These are phyloP conservation scores for Venturia aucupariae DNA, from an alignment of 2,329 filamentous ascomycete genomes.

Conservation along the genomic window DNA sequence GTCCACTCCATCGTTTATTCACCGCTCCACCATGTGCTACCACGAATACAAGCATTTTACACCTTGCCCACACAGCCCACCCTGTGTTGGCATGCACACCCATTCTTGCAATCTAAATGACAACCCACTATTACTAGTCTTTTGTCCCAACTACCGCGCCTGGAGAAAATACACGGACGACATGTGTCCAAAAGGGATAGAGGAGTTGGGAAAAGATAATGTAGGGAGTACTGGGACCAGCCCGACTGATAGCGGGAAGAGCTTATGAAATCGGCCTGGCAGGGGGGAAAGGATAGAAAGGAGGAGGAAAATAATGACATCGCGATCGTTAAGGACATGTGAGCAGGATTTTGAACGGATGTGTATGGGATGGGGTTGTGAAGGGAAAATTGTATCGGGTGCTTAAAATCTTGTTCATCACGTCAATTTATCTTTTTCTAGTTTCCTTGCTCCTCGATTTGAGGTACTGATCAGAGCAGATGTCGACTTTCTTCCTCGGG, in stretches of 20 bases:
- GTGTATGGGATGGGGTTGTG: neutral
- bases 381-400: neutral
- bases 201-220: neutral
- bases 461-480: neutral
- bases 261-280: neutral
- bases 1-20: neutral
- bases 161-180: neutral
- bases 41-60: constrained; percentile 14
- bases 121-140: constrained; percentile 10
- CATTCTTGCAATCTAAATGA: constrained; percentile 10
- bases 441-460: neutral
- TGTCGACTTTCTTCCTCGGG: neutral
- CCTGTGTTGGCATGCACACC: constrained; percentile 14
- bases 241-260: constrained; percentile 1
- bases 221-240: neutral
- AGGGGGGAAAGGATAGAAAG: too few species aligned
- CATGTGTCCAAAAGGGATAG: constrained; percentile 7
- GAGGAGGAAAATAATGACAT: too few species aligned
- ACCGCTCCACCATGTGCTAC: constrained; percentile 10
- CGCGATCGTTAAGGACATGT: neutral
- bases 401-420: neutral
- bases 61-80: constrained; percentile 7
- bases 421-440: neutral
- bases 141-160: constrained; percentile 2
- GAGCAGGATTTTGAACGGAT: neutral